phyloP scores from a whole-genome alignment of 805 yeast species.

The Cyberlindnera mrakii region DNA sequence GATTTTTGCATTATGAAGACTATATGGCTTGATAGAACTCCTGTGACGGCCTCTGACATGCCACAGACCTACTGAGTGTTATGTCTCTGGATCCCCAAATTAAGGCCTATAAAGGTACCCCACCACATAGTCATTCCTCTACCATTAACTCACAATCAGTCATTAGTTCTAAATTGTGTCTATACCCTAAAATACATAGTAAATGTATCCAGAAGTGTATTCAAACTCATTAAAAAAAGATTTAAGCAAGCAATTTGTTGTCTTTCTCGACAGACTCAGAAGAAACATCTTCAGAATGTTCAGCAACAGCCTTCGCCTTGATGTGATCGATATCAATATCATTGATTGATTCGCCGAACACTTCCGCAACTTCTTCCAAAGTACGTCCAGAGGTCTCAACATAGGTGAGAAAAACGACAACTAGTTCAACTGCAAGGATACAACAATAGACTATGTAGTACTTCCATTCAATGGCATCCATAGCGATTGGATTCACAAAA shows the following conservation, averaged over 20 bases:
- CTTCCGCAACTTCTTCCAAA: constrained; percentile 33
- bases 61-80: no score
- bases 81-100: no score
- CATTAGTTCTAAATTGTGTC: no score
- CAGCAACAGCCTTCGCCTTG: constrained; percentile 12
- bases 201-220: no score
- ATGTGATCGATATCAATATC: constrained; percentile 11
- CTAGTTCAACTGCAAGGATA: constrained; percentile 25
- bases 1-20: no score
- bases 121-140: no score
- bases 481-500: constrained; percentile 32
- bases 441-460: constrained; percentile 32
- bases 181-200: no score
- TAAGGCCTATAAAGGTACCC: no score
- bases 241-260: constrained; percentile 13
- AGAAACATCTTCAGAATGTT: constrained; percentile 14
- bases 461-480: constrained; percentile 31
- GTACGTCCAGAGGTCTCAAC: constrained; percentile 34
- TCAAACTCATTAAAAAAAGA: no score
- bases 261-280: constrained; percentile 7
- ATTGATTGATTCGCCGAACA: constrained; percentile 25
- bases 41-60: no score
- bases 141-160: no score
- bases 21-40: no score
- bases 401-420: constrained; percentile 27